A percentile compares a stretch with the other conserved stretches of the same genome.
These are phyloP conservation scores for Hypoxylon sp. DNA, from an alignment of 2,329 filamentous ascomycete genomes.

Conservation along the genomic window DNA sequence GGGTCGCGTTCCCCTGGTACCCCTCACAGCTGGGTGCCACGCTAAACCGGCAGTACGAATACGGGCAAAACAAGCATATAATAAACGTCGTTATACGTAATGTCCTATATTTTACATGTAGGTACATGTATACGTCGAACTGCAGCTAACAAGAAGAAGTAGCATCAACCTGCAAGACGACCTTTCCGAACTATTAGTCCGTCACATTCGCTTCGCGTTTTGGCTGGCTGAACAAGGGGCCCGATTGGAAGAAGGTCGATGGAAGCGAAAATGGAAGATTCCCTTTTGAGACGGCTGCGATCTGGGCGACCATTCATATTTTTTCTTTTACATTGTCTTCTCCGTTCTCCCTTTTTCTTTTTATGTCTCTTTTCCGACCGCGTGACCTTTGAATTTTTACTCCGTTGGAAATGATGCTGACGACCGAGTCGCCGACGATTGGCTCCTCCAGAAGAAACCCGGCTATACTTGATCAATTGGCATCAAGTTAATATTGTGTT, in stretches of 20 bases:
- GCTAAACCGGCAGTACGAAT: slow-evolving; percentile 35
- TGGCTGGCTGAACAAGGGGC: slow-evolving; percentile 26
- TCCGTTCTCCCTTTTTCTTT: slow-evolving; percentile 24
- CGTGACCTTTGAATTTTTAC: slow-evolving; percentile 39
- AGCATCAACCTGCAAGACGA: slow-evolving; percentile 29
- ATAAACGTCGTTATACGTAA: slow-evolving; percentile 16
- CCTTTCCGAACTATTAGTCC: slow-evolving; percentile 27
- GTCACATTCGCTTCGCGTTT: slow-evolving; percentile 36
- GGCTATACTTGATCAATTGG: slow-evolving; percentile 29
- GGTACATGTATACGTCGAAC: slow-evolving; percentile 16
- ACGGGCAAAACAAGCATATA: slow-evolving; percentile 28
- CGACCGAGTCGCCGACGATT: slow-evolving; percentile 24
- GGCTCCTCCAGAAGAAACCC: slow-evolving; percentile 22
- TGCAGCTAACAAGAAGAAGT: slow-evolving; percentile 21
- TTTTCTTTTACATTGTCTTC: slow-evolving; percentile 16
- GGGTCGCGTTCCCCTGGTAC: slow-evolving; percentile 21
- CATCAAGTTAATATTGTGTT: slow-evolving; percentile 20
- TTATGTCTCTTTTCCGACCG: slow-evolving; percentile 33
- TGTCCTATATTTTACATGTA: slow-evolving; percentile 11
- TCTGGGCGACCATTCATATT: slow-evolving; percentile 14
- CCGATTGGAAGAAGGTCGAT: slow-evolving; percentile 43
- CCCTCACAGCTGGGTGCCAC: slow-evolving; percentile 28
- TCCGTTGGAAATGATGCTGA: slow-evolving; percentile 37
- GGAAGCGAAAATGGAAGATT: slow-evolving; percentile 44
- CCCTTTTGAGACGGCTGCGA: slow-evolving; percentile 29